These are phyloP conservation scores for Dryadomyces quercus-mongolicae DNA, from an alignment of 2,329 filamentous ascomycete genomes.

Conservation along the genomic window DNA sequence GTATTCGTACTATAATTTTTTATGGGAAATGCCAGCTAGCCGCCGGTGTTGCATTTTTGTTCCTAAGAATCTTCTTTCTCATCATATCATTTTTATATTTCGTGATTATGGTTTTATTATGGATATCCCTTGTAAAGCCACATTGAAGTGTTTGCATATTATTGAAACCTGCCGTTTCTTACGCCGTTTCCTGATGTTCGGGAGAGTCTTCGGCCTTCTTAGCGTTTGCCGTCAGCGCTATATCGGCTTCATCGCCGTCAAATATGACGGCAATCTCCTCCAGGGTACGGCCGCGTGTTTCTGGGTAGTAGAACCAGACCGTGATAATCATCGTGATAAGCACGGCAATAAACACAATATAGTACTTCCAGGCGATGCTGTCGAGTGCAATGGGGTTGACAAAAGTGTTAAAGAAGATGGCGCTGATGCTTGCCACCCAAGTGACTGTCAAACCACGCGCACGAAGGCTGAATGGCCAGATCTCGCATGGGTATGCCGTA, in stretches of 20 bases:
- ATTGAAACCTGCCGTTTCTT: background rate
- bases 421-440: conserved; percentile 12
- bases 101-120: too few species aligned
- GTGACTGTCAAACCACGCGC: background rate
- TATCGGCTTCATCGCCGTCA: conserved; percentile 4
- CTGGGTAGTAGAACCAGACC: conserved; percentile 16
- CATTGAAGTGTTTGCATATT: too few species aligned
- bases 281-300: conserved; percentile 14
- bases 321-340: conserved; percentile 21
- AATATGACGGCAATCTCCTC: conserved; percentile 15
- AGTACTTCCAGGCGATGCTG: conserved; percentile 26
- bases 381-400: conserved; percentile 31
- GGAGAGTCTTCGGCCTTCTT: background rate
- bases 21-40: too few species aligned
- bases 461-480: background rate
- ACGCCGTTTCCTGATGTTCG: background rate
- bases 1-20: too few species aligned
- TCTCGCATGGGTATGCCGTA: background rate
- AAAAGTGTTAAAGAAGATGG: conserved; percentile 34
- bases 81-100: too few species aligned
- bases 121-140: too few species aligned
- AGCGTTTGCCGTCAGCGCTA: background rate
- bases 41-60: too few species aligned
- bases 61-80: too few species aligned
- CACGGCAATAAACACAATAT: conserved; percentile 26